phyloP scores from a whole-genome alignment of 1,284 basidiomycete species.

The Sanghuangporus sanghuang region DNA sequence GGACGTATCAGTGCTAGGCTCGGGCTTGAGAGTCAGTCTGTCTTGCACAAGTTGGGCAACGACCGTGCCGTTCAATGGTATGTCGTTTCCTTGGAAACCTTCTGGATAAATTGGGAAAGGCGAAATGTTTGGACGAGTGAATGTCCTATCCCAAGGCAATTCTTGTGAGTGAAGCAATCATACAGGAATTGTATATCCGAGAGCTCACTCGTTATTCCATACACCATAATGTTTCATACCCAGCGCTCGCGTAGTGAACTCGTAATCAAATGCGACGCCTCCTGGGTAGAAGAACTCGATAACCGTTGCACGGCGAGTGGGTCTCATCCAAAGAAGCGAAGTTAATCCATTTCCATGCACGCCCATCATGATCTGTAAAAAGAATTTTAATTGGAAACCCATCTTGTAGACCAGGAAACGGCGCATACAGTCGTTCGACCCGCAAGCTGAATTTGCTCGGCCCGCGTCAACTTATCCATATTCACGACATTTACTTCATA shows the following conservation, averaged over 20 bases:
- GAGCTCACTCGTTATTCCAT: slow-evolving; percentile 54
- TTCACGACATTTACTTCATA: slow-evolving; percentile 83
- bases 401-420: neutral
- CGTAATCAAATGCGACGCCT: slow-evolving; percentile 85
- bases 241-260: slow-evolving; percentile 72
- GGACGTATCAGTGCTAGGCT: neutral
- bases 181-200: neutral
- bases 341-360: slow-evolving; percentile 87
- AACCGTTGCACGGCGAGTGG: slow-evolving; percentile 67
- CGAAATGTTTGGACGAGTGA: slow-evolving; percentile 43
- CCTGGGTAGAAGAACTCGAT: slow-evolving; percentile 87
- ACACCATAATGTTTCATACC: slow-evolving; percentile 85
- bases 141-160: slow-evolving; percentile 28
- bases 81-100: slow-evolving; percentile 55
- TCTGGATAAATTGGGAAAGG: slow-evolving; percentile 44
- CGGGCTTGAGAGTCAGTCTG: slow-evolving; percentile 22
- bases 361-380: slow-evolving; percentile 72
- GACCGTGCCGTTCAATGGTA: slow-evolving; percentile 44
- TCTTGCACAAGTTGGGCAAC: slow-evolving; percentile 33
- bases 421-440: slow-evolving; percentile 71
- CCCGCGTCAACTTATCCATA: slow-evolving; percentile 72
- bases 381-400: neutral
- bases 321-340: slow-evolving; percentile 81
- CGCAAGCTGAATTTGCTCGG: slow-evolving; percentile 74
- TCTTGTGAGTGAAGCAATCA: neutral